Evolutionary conservation across 2,329 filamentous ascomycete species (phyloP).

Genomic region (Microsporum audouinii): DNA sequence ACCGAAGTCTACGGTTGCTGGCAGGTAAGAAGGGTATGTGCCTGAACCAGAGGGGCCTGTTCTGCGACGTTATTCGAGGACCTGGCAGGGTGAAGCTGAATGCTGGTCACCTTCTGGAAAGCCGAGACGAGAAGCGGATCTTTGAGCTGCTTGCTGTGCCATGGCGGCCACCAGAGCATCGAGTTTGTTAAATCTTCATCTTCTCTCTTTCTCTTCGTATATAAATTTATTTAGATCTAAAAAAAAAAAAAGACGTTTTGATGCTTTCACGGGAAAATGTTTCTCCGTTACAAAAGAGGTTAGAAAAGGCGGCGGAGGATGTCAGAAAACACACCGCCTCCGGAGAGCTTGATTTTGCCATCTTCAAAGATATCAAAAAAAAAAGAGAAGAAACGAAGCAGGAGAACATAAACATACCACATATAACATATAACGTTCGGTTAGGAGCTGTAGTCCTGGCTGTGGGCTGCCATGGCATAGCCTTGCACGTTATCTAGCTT

Average conservation of each 20-base stretch:
- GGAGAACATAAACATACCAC: not conserved
- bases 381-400: not conserved
- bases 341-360: constrained; percentile 3
- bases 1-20: constrained; percentile 69
- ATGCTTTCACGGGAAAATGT: not conserved
- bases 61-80: constrained; percentile 55
- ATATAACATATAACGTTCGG: not conserved
- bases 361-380: not conserved
- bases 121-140: constrained; percentile 62
- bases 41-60: constrained; percentile 74
- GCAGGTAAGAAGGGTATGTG: constrained; percentile 72
- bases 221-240: not conserved
- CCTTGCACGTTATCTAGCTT: not conserved
- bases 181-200: constrained; percentile 50
- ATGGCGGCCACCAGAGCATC: constrained; percentile 66
- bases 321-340: constrained; percentile 3
- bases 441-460: not conserved
- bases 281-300: not conserved
- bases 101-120: constrained; percentile 61
- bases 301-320: not conserved
- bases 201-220: not conserved
- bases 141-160: constrained; percentile 74
- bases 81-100: constrained; percentile 48
- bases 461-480: not conserved
- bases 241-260: not conserved